phyloP scores from a whole-genome alignment of 257 asterid genomes.

The Nicotiana knightiana region DNA sequence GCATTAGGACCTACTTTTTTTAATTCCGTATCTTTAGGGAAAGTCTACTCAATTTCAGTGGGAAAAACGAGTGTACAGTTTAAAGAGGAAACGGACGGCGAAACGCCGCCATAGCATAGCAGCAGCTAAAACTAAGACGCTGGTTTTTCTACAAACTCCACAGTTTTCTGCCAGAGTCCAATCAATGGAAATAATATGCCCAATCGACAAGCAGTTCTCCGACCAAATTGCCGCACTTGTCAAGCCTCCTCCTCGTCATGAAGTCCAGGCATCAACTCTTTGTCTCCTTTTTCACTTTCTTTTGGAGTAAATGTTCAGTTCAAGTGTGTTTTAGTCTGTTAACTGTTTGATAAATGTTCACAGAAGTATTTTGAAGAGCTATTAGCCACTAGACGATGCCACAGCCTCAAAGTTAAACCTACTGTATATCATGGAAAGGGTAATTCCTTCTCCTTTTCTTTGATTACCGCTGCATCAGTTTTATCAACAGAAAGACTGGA shows the following conservation, averaged over 20 bases:
- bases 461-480: neutral
- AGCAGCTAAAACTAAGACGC: neutral
- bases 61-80: neutral
- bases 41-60: neutral
- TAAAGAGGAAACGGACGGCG: neutral
- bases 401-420: slow-evolving; percentile 48
- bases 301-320: neutral
- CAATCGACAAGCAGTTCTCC: slow-evolving; percentile 43
- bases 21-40: too few species aligned
- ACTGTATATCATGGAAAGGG: slow-evolving; percentile 67
- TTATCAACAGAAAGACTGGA: neutral
- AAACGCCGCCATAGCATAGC: neutral
- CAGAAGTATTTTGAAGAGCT: slow-evolving; percentile 67
- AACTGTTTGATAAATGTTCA: slow-evolving; percentile 2
- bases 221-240: slow-evolving; percentile 51
- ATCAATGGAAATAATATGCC: slow-evolving; percentile 29
- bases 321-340: neutral
- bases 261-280: slow-evolving; percentile 44
- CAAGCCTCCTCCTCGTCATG: slow-evolving; percentile 44
- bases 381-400: slow-evolving; percentile 37
- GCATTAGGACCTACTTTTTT: too few species aligned
- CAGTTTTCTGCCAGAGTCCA: neutral
- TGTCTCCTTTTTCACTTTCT: neutral
- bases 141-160: neutral
- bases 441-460: slow-evolving; percentile 10